Evolutionary conservation across 164 flowering plant genomes (phyloP).

Genomic region (Vitis rupestris): DNA sequence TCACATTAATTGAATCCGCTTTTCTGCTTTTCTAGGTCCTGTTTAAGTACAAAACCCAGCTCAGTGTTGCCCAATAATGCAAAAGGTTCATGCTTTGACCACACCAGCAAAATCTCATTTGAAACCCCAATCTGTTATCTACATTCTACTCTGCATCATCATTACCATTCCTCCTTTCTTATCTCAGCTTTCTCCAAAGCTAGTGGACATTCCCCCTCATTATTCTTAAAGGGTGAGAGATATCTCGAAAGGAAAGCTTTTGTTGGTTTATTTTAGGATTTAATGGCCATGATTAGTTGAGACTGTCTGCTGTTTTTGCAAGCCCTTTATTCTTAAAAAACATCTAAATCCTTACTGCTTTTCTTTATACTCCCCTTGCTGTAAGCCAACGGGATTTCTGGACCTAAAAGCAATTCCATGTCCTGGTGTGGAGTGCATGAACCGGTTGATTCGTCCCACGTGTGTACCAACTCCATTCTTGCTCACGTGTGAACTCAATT

Average conservation of each 20-base stretch:
- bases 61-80: constrained; percentile 52
- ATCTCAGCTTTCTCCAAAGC: constrained; percentile 40
- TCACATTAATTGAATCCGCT: constrained; percentile 21
- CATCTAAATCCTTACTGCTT: constrained; percentile 4
- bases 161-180: constrained; percentile 28
- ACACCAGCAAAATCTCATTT: constrained; percentile 8
- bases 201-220: constrained; percentile 38
- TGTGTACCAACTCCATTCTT: constrained; percentile 1
- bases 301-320: constrained; percentile 20
- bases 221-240: constrained; percentile 27
- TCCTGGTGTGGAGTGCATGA: constrained; percentile 19
- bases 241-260: constrained; percentile 20
- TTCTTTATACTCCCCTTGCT: constrained; percentile 4
- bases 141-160: constrained; percentile 38
- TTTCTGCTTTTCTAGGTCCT: constrained; percentile 10
- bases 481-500: constrained; percentile 11
- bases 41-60: constrained; percentile 38
- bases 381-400: constrained; percentile 1
- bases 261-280: constrained; percentile 15
- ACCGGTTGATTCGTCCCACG: background rate
- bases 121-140: constrained; percentile 14
- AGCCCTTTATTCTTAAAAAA: constrained; percentile 3
- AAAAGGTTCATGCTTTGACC: constrained; percentile 43
- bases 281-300: constrained; percentile 24
- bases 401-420: constrained; percentile 26